These are phyloP conservation scores for Xylaria polymorpha DNA, from an alignment of 2,329 filamentous ascomycete genomes.

Conservation along the genomic window DNA sequence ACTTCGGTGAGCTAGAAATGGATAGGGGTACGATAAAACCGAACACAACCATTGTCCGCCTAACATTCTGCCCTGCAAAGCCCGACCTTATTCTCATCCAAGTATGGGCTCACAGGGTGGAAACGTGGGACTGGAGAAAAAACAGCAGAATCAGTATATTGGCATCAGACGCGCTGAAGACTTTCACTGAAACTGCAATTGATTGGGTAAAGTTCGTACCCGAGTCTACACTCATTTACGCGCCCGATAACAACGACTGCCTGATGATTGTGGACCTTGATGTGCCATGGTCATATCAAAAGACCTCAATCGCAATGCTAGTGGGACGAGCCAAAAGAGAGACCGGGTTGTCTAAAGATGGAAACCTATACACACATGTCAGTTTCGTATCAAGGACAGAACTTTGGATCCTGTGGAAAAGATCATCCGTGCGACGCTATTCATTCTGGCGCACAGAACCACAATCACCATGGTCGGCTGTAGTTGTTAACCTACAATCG, in stretches of 20 bases:
- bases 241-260: neutral
- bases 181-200: neutral
- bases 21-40: too few relatives aligned
- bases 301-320: neutral
- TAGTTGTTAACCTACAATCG: neutral
- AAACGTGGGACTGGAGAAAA: neutral
- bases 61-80: neutral
- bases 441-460: neutral
- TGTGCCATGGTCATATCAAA: neutral
- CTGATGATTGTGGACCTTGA: conserved; percentile 6
- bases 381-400: neutral
- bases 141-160: neutral
- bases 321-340: neutral
- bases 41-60: accelerated
- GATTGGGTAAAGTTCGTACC: neutral
- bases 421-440: neutral
- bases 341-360: neutral
- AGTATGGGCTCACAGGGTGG: neutral
- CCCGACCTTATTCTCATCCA: conserved; percentile 1
- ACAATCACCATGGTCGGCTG: neutral
- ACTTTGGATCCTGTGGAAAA: neutral
- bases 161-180: neutral
- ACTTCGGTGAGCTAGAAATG: neutral
- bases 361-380: neutral
- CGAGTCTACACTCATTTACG: conserved; percentile 12